A percentile compares a stretch with the other conserved stretches of the same genome.
Evolutionary conservation across 441 rosid species (phyloP).

Genomic region (Pelargonium cotyledonis): DNA sequence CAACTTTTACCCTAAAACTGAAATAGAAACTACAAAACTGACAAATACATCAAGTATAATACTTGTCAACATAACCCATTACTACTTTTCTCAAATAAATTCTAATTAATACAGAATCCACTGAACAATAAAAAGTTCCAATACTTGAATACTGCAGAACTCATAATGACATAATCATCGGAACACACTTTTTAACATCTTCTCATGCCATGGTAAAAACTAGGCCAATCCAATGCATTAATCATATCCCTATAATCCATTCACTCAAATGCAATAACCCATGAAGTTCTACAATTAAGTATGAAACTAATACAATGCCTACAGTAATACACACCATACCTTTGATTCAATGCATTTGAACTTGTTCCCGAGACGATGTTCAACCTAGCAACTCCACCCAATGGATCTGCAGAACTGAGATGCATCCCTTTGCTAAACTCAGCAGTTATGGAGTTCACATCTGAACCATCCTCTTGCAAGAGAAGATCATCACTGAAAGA

Average conservation of each 20-base stretch:
- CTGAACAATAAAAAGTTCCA: no score
- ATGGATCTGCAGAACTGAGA: slow-evolving; percentile 49
- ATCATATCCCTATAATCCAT: neutral
- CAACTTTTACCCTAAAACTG: neutral
- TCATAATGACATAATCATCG: no score
- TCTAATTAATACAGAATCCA: no score
- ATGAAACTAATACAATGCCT: slow-evolving; percentile 14
- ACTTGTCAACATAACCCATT: neutral
- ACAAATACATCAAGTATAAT: neutral
- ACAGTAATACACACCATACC: slow-evolving; percentile 35
- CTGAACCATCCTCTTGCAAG: slow-evolving; percentile 78
- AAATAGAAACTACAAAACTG: neutral
- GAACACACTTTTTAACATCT: neutral
- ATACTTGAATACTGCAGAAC: no score
- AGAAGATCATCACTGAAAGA: slow-evolving; percentile 80
- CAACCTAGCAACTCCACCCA: slow-evolving; percentile 38
- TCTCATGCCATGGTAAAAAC: neutral
- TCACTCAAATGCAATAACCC: neutral
- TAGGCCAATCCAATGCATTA: neutral
- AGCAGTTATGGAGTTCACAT: slow-evolving; percentile 43
- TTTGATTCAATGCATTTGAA: slow-evolving; percentile 48
- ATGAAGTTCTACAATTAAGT: neutral
- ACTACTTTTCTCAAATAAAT: no score
- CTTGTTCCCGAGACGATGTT: slow-evolving; percentile 36
- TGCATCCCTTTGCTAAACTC: slow-evolving; percentile 74